phyloP scores from a whole-genome alignment of 495 filamentous ascomycete genomes.

The Articulospora tetracladia region DNA sequence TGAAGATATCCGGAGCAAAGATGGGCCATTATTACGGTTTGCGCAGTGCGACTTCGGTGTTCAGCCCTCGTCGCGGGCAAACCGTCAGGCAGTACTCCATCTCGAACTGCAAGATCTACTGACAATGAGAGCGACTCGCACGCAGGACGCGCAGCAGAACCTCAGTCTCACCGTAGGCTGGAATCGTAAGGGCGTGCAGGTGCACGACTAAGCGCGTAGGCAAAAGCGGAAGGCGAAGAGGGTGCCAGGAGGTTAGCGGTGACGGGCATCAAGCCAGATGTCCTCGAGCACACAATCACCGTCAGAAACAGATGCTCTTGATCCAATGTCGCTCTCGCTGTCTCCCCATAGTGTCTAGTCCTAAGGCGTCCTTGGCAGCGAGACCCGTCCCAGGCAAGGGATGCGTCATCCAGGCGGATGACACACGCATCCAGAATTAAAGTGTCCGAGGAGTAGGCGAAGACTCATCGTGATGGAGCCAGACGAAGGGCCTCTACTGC shows the following conservation, averaged over 20 bases:
- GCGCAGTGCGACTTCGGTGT: neutral
- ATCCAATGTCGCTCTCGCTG: neutral
- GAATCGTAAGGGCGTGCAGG: neutral
- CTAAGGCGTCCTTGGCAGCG: constrained; percentile 1
- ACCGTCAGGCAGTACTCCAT: neutral
- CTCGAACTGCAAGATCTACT: neutral
- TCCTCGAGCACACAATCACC: neutral
- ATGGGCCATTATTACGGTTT: constrained; percentile 13
- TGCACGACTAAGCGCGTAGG: neutral
- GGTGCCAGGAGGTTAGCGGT: neutral
- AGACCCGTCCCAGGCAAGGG: neutral
- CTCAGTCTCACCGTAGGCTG: constrained; percentile 7
- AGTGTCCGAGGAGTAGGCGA: neutral
- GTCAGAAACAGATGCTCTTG: neutral
- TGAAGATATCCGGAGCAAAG: constrained; percentile 2
- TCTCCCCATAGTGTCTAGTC: no score
- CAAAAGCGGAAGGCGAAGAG: neutral
- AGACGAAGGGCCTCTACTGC: neutral
- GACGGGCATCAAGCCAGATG: no score
- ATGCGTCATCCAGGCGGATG: constrained; percentile 18
- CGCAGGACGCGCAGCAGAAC: constrained; percentile 8
- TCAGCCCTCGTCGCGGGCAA: constrained; percentile 1
- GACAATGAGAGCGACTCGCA: neutral
- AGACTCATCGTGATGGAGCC: constrained; percentile 13
- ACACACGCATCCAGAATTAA: constrained; percentile 6